A percentile compares a stretch with the other conserved stretches of the same genome.
phyloP scores from a whole-genome alignment of 768 basidiomycete genomes.

The Boletales sp. region DNA sequence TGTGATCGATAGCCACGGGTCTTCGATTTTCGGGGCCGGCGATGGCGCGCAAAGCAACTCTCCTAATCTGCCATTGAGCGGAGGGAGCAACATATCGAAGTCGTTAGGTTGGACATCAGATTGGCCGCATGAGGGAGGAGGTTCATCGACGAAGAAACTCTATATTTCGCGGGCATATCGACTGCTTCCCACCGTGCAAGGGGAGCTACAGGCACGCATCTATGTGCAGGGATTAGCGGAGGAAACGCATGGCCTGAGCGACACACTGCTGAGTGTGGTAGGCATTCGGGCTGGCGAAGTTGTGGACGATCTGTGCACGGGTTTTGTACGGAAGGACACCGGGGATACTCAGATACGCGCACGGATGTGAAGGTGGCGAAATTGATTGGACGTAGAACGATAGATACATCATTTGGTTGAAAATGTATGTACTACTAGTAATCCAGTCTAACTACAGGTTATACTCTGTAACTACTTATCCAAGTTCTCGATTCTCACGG shows the following conservation, averaged over 20 bases:
- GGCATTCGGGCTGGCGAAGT: conserved; percentile 45
- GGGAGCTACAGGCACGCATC: conserved; percentile 22
- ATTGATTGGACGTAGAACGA: not conserved
- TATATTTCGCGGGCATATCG: conserved; percentile 42
- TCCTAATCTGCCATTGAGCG: not conserved
- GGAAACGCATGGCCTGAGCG: conserved; percentile 37
- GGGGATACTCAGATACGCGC: not conserved
- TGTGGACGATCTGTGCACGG: conserved; percentile 33
- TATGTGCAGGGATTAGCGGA: conserved; percentile 38
- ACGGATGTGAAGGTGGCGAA: conserved; percentile 3
- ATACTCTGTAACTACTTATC: not conserved
- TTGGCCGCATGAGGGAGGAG: conserved; percentile 18
- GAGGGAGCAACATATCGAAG: conserved; percentile 4
- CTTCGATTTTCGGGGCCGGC: conserved; percentile 5
- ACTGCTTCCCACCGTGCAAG: conserved; percentile 31
- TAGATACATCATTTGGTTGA: not conserved
- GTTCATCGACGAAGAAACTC: conserved; percentile 1
- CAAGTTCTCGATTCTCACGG: conserved; percentile 22
- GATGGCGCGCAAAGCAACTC: not conserved
- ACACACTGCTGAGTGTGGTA: conserved; percentile 46
- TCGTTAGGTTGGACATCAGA: conserved; percentile 17
- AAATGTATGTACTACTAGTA: too few species aligned
- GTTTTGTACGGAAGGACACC: not conserved
- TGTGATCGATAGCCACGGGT: not conserved
- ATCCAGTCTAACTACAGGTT: too few species aligned